Evolutionary conservation across 2,329 filamentous ascomycete genomes (phyloP), one percentile per base, ranked within the genome.

Genomic region (Colletotrichum destructivum): DNA sequence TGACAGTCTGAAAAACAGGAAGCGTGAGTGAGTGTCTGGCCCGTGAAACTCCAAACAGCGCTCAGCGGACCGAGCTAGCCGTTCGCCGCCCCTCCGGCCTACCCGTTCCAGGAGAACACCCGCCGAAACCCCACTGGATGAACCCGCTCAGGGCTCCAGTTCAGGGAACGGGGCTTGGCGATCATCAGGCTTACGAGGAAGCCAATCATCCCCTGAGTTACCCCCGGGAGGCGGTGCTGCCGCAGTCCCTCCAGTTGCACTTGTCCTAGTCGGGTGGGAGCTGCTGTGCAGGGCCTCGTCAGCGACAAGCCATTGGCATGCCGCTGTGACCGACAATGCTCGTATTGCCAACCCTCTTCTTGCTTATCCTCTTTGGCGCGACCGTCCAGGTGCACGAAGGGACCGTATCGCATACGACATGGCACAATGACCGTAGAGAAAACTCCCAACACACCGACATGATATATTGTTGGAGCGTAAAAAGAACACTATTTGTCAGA

Each of bases 1-100:
- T 59, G 63, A 49, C 31, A 60, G 40, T 31, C 62, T 69, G 54
- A 46, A 65, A 59, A 60, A 60, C 67, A 55, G 31, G 42, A 49
- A 70, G 47, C 3, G 26, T 26, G 26, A 26, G 26, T 26, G 26
- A 26, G 26, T 56, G 68, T 70, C 42, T 70, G 68, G 68, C 63
- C 68, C 62, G 56, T 66, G 68, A 67, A 71, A 71, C 68, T 26
- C 68, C 26, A 71, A 71, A 67, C 68, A 71, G 40, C 31, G 26
- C 26, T 55, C 63, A 57, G 49, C 51, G 63, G 51, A 47, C 63
- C 63, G 68, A 71, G 47, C 63, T 67, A 71, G 47, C 68, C 68
- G 68, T 71, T 42, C 6, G 23, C 61, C 26, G 38, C 31, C 15
- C 26, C 59, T n/a, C 44, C 44, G 21, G 23, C 26, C 40, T 13